Evolutionary conservation across 2,329 filamentous ascomycete genomes (phyloP).

Genomic region (Colletotrichum sp.): DNA sequence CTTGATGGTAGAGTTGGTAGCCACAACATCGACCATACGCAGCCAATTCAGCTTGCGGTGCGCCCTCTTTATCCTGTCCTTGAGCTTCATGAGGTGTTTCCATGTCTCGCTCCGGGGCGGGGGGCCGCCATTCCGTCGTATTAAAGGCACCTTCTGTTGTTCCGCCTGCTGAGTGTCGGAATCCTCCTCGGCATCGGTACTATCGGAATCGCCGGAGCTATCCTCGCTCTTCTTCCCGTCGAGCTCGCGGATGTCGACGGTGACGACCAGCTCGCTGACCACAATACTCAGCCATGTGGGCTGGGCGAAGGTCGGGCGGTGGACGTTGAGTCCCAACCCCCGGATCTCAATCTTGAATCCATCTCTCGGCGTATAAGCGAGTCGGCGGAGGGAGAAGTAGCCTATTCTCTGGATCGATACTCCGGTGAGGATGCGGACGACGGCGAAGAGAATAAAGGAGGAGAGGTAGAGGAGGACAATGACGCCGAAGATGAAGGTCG

Average conservation of each 20-base stretch:
- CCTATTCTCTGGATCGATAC: conserved; percentile 95
- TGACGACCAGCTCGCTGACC: conserved; percentile 83
- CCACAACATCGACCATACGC: conserved; percentile 85
- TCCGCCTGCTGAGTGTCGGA: neutral
- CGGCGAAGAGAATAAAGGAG: conserved; percentile 91
- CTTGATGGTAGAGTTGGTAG: conserved; percentile 77
- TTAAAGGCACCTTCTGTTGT: conserved; percentile 19
- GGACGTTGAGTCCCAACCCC: conserved; percentile 84
- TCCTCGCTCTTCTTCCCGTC: conserved; percentile 51
- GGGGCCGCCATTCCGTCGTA: conserved; percentile 31
- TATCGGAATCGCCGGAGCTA: conserved; percentile 32
- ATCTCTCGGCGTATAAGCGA: conserved; percentile 88
- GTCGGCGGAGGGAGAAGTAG: conserved; percentile 87
- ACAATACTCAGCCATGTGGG: conserved; percentile 96
- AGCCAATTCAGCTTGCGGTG: conserved; percentile 90
- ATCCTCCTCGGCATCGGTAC: conserved; percentile 21
- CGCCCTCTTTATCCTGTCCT: conserved; percentile 84
- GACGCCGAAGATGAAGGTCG: conserved; percentile 86
- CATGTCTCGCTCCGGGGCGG: conserved; percentile 73
- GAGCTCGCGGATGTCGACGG: conserved; percentile 75
- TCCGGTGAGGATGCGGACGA: conserved; percentile 90
- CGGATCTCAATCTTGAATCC: conserved; percentile 89
- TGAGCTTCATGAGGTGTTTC: conserved; percentile 77
- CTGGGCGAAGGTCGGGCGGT: conserved; percentile 94
- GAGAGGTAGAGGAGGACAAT: conserved; percentile 86